Evolutionary conservation across 306 rosid genomes (phyloP).

Genomic region (Dalbergia oliveri): DNA sequence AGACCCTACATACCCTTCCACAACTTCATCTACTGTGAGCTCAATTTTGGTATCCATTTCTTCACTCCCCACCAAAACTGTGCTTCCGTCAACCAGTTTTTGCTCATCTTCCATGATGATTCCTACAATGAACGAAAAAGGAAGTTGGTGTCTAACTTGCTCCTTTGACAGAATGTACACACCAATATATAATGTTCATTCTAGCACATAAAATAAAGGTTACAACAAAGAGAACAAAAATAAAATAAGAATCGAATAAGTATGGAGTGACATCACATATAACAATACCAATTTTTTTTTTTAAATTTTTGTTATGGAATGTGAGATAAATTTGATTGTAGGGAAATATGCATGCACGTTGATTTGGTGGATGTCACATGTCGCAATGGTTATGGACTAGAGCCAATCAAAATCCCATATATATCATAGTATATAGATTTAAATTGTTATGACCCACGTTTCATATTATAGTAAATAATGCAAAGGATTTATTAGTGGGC

Average conservation of each 20-base stretch:
- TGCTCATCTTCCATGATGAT: conserved; percentile 42
- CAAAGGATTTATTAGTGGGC: background rate
- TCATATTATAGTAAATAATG: background rate
- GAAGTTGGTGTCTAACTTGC: conserved; percentile 3
- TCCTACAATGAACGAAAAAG: conserved; percentile 5
- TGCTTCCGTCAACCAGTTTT: conserved; percentile 26
- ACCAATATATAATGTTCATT: conserved; percentile 16
- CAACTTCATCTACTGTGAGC: conserved; percentile 49
- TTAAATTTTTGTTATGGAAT: too few relatives aligned
- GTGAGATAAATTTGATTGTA: conserved; percentile 1
- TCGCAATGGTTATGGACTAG: background rate
- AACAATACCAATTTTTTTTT: too few relatives aligned
- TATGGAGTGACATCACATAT: background rate
- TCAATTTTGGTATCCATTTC: conserved; percentile 9
- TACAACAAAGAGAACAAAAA: background rate
- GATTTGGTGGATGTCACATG: conserved; percentile 6
- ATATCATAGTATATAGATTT: background rate
- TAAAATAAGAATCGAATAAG: background rate
- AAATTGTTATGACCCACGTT: conserved; percentile 12
- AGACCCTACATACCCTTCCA: conserved; percentile 51
- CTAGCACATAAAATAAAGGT: background rate
- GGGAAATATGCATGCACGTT: conserved; percentile 20
- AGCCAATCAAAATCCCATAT: conserved; percentile 19
- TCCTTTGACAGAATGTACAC: conserved; percentile 10
- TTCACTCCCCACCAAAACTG: conserved; percentile 9